Evolutionary conservation across 2,329 filamentous ascomycete genomes (phyloP), one percentile per base, ranked within the genome.

Genomic region (Ophioceras dolichostomum): DNA sequence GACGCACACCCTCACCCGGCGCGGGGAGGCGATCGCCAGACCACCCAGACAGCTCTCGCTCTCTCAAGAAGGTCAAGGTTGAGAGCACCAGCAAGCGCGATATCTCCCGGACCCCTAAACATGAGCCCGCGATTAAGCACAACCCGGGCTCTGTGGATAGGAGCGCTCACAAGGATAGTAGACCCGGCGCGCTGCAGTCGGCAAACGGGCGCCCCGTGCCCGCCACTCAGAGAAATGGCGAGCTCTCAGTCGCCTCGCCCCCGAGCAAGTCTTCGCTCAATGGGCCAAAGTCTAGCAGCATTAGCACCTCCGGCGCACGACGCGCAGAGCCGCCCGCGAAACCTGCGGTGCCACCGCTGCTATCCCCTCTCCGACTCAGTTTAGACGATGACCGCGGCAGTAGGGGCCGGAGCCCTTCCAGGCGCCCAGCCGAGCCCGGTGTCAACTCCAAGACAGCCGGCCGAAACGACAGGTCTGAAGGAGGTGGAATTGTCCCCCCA

Each of bases 341-440:
- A 43, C 44, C 60, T 19, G 52, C 55, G 18, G 57, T 76, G 6
- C 71, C 71, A 8, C 67, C 65, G 3, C 47, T 76, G 21, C 48
- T 76, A 12, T 76, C 71, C 1, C 71, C 71, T 1, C 53, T 72
- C 1, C 63, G 61, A 26, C 56, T 72, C 10, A 59, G 58, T 27
- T 58, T 68, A 19, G 63, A 64, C 24, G 57, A 59, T 16, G 47
- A 59, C 30, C 47, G 54, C 13, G 52, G 55, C 39, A 47, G 46
- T 22, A 36, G 49, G 9, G 10, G 19, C 36, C 48, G 40, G 42
- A 47, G 30, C 37, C 39, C 37, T 39, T 49, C 35, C 50, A 47
- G 43, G 53, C 46, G 50, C 48, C 43, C 47, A 52, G 36, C 48
- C 48, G 44, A 64, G 56, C 49, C 60, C 51, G 43, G 52, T 47